Base-by-base conservation (phyloP, 176 grass and related monocot genomes). In the Cenchrus fungigraminus region DNA sequence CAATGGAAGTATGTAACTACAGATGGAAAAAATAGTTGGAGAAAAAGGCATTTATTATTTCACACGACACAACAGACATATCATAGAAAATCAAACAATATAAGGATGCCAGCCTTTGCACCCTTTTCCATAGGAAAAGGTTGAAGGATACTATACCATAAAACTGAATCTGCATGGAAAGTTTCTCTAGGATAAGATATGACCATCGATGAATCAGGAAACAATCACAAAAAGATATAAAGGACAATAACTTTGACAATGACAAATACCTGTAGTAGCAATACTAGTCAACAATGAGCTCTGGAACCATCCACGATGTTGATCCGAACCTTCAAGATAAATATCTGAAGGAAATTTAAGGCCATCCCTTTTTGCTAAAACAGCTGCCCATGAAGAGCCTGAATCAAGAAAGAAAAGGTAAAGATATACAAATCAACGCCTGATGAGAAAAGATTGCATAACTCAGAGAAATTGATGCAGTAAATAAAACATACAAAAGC, bases 261-360 rank as follows among this genome's bases (percentile, higher is more conserved):
- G n/a, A 25, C n/a, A 78, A 46, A 86, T 90, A 98, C 96, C 96
- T 94, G 93, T 98, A 44, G 96, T 84, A 61, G 96, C 96, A 90
- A 98, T 90, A 87, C 96, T 94, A 49, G 96, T 98, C 60, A 98
- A 87, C 61, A 95, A 81, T 67, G 96, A 98, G 86, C 96, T 98
- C 70, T 98, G 96, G 50, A 98, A 98, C 96, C 96, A 98, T 79
- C 96, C 96, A 65, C 96, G 91, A 84, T 98, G 96, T 79, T 98
- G 93, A 83, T 98, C 93, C 78, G 93, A 92, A 84, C 96, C 96
- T 94, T 98, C 96, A 79, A 98, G 93, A 76, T 98, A 98, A 79
- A 95, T 71, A 87, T 98, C 90, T 32, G 96, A 93, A 20, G 96
- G 96, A 72, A 94, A 94, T 62, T 85, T 83, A 42, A 98, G 91